Base-by-base conservation (phyloP, 1,284 basidiomycete genomes). In the Cryptococcus sp. region DNA sequence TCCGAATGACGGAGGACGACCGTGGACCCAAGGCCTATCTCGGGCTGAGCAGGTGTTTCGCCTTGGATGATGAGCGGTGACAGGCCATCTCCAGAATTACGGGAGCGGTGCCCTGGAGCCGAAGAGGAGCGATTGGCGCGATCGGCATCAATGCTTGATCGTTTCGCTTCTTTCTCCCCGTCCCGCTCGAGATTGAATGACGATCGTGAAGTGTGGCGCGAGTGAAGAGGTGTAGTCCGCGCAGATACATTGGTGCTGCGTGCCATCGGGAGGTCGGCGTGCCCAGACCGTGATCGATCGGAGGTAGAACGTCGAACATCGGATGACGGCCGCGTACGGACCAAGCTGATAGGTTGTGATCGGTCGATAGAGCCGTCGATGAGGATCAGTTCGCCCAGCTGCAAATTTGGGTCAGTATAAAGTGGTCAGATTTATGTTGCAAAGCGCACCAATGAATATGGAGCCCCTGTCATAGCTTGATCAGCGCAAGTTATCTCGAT, bases 381-480 rank as follows among this genome's bases (percentile, higher is more conserved):
- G 10, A 79, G 69, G 50, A 80, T 78, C 15, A 79, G 67, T 54
- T 80, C 78, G 46, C 77, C 78, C 5, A 78, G 67, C 61, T 74
- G 51, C 22, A 22, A 22, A 22, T 45, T 37, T 37, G 26, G 10
- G 46, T 59, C 52, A 60, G 50, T 22, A 22, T n/a, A 37, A 46
- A 11, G 34, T 6, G 5, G n/a, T 46, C n/a, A 41, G 11, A 3
- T 29, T 25, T 15, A 23, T 13, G 17, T 25, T 22, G 16, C n/a
- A 29, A 20, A 54, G 63, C 77, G 58, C 38, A 81, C 73, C 26
- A 81, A 58, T 7, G 75, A 76, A 54, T 78, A 81, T 1, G 81
- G 81, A 3, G 78, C 75, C 80, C 75, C 73, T 75, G 39, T 23
- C 11, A 4, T 15, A 54, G 45, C 25, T 19, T 43, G 19, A 41